Percentiles rank a stretch among this genome's conserved stretches.
These are phyloP conservation scores for Leptographium galeiforme DNA, from an alignment of 2,329 filamentous ascomycete species.

Conservation along the genomic window DNA sequence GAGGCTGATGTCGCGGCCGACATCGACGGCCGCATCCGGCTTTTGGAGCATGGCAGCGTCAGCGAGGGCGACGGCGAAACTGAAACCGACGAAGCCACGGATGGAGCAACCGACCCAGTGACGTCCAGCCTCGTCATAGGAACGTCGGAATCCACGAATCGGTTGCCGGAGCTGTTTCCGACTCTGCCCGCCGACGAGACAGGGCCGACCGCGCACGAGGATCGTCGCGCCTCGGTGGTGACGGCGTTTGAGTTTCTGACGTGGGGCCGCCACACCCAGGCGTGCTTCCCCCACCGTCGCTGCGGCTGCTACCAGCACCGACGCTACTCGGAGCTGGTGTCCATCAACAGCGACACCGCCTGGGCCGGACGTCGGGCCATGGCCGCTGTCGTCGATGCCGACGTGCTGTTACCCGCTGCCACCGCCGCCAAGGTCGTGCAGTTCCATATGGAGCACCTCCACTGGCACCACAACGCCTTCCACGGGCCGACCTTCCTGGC, in stretches of 20 bases:
- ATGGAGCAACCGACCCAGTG: not conserved
- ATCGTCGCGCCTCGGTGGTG: conserved; percentile 14
- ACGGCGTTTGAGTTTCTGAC: conserved; percentile 21
- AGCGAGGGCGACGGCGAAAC: not conserved
- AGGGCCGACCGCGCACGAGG: no score
- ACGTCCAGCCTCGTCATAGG: no score
- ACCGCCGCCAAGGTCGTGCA: conserved; percentile 10
- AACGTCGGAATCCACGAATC: no score
- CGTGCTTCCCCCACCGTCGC: conserved; percentile 20
- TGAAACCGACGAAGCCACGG: not conserved
- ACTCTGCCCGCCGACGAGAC: no score
- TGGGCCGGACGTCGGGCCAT: conserved; percentile 5
- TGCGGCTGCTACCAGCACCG: conserved; percentile 16
- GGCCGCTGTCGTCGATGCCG: not conserved
- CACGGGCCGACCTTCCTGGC: conserved; percentile 14
- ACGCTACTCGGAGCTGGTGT: conserved; percentile 12
- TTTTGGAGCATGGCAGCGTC: conserved; percentile 7
- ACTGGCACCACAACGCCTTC: conserved; percentile 16
- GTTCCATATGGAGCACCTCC: conserved; percentile 14
- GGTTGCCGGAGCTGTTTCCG: no score
- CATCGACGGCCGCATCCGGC: conserved; percentile 5
- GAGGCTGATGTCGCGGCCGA: not conserved
- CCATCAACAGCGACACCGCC: conserved; percentile 12
- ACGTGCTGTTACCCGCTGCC: conserved; percentile 4
- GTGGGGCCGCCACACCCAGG: conserved; percentile 20